Conservation (phyloP, 2,329 filamentous ascomycete species). For the Cercospora canescens region DNA sequence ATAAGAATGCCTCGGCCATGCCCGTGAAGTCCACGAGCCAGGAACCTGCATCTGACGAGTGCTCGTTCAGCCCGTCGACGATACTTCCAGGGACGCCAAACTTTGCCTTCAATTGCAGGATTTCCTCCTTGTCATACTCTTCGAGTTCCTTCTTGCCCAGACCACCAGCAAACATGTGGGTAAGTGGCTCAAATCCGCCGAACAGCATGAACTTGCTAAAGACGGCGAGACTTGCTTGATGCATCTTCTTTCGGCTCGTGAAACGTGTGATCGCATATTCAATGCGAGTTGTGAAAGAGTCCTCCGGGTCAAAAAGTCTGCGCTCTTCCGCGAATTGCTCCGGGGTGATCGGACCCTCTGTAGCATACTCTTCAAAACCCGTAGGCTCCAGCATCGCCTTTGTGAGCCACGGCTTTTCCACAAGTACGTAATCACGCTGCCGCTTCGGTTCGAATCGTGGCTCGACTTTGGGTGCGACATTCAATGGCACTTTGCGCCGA, state of each 20-base stretch:
- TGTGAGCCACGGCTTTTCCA: constrained; percentile 36
- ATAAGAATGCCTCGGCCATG: constrained; percentile 74
- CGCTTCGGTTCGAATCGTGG: constrained; percentile 27
- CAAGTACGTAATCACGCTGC: constrained; percentile 33
- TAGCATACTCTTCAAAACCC: constrained; percentile 67
- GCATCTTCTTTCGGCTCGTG: constrained; percentile 72
- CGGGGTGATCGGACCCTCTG: constrained; percentile 76
- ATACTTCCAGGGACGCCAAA: constrained; percentile 51
- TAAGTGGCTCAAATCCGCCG: constrained; percentile 71
- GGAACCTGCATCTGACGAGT: constrained; percentile 41
- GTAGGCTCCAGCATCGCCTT: constrained; percentile 47
- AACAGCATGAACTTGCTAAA: constrained; percentile 81
- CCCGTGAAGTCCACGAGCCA: constrained; percentile 81
- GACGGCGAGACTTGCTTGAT: constrained; percentile 59
- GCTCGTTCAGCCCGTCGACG: constrained; percentile 45
- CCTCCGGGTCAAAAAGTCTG: constrained; percentile 63
- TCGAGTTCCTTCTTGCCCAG: constrained; percentile 27
- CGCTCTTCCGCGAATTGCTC: constrained; percentile 66
- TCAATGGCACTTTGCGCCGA: constrained; percentile 44
- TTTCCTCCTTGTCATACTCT: constrained; percentile 51
- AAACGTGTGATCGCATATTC: constrained; percentile 83
- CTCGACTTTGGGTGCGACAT: constrained; percentile 24
- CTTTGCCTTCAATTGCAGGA: constrained; percentile 56
- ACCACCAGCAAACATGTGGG: constrained; percentile 62
- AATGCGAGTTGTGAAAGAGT: constrained; percentile 64